Evolutionary conservation across 345 rosid genomes (phyloP), one percentile per base, ranked within the genome.

Genomic region (Populus simonii): DNA sequence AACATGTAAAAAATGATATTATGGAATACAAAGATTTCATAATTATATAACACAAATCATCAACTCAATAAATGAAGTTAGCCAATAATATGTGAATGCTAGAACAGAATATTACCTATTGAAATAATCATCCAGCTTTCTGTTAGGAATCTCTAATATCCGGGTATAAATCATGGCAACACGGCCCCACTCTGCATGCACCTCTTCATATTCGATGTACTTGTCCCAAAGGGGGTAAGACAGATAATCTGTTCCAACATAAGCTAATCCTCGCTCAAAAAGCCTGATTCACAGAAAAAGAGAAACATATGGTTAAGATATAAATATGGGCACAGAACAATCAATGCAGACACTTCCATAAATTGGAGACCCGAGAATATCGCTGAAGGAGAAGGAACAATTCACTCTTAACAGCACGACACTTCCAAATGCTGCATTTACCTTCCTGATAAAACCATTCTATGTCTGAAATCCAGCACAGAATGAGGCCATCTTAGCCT

Each of bases 401-500:
- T 89, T 89, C 98, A 93, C 88, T 88, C 90, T n/a, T 86, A 90
- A 88, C 84, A 81, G 90, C 87, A 82, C 51, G 87, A 87, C 85
- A 87, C 91, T 82, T 88, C 93, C 90, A 91, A 89, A 89, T 82
- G 84, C 92, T 86, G 88, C 94, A 92, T 90, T 92, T 93, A 96
- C 98, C 97, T 96, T 96, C 96, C 93, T 80, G 81, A 83, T 84
- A 92, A 83, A 86, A 88, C 82, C 96, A 93, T 87, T 93, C 88
- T 85, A 90, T 83, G 89, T 87, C 89, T 81, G 90, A 91, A 89
- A 91, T 85, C 86, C 86, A 88, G 97, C 89, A 92, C 88, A 84
- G 95, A 86, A 81, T 88, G 86, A 84, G 97, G 91, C 89, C 93
- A 93, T 91, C 94, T 91, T 87, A 90, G 93, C 90, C 92, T 90